Evolutionary conservation across 2,329 filamentous ascomycete genomes (phyloP), one percentile per base, ranked within the genome.

Genomic region (Diaporthe sp.): DNA sequence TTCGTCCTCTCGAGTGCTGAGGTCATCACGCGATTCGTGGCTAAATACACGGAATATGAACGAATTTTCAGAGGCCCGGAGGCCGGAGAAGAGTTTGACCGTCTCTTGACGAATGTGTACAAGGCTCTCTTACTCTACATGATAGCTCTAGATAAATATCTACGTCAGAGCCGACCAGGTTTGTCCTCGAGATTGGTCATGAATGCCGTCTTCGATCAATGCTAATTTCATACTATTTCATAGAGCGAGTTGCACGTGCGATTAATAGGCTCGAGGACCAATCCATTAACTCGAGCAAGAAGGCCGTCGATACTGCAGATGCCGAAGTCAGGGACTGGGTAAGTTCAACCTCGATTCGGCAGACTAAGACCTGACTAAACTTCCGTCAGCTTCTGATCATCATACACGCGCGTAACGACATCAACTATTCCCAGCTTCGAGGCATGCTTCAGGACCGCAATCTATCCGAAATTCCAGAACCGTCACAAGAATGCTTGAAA

Each of bases 401-500:
- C 7, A 65, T 28, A 28, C 28, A 28, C 28, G 28, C 28, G 28
- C 28, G 28, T 28, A 28, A 28, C 28, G 28, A 28, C 28, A 28
- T 28, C 28, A 28, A 28, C 28, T 28, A 28, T 28, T 28, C 28
- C 28, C 28, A 28, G 28, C 2, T 28, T 28, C 28, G 28, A 28
- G 28, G 28, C 28, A 28, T 28, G 28, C 28, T 28, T 3, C 28
- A 28, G 28, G 28, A 28, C 28, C 28, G 28, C 28, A 28, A 28
- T 28, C 28, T 28, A 28, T 28, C 28, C 28, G 28, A 28, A 28
- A 28, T 28, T 28, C 28, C 28, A 28, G 15, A 60, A 22, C 37
- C 79, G 76, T 34, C 72, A 61, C 53, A 79, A 75, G 79, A 82
- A 80, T 84, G 82, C 75, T 78, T 84, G 13, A 74, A 73, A 60